Base-by-base conservation (phyloP, 306 rosid genomes). In the Malus orientalis region DNA sequence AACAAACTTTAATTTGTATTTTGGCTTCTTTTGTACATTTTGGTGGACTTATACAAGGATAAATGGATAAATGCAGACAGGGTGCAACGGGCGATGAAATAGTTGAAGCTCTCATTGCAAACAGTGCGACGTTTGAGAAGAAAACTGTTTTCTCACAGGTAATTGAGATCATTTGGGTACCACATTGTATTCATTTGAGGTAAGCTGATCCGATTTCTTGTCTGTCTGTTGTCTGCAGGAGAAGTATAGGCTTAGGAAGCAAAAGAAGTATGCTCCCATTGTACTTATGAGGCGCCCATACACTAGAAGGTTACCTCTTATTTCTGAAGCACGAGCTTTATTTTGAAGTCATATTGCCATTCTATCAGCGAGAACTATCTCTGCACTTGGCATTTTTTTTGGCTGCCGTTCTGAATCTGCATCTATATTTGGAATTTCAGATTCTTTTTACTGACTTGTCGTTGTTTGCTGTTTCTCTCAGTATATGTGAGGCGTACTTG, bases 131-230 rank as follows among this genome's bases (percentile, higher is more conserved):
- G 53, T 95, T 92, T 87, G 98, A 92, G 57, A 92, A 83, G 72
- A 95, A 95, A 88, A 95, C 98, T 15, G 25, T 86, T 55, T 95
- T 92, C 88, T 95, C 98, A 42, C 98, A 95, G 94, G 98, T 91
- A 84, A 64, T 55, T 77, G 71, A 57, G 72, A 75, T 64, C 55
- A 7, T 79, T 36, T 58, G 77, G 62, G 67, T 33, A 40, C 25
- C 29, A 65, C 10, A 22, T 67, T 9, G 32, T 16, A n/a, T 81
- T 53, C 81, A 25, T 69, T 49, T 81, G 58, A 32, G 32, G 33
- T 20, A 25, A n/a, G 71, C 27, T n/a, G 62, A 25, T n/a, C 65
- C 47, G 16, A 33, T 68, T 70, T 71, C 74, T n/a, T 30, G 27
- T 55, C 29, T 71, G 1, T 32, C 69, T 32, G 69, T 32, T 29